Evolutionary conservation across 768 basidiomycete genomes (phyloP).

Genomic region (Sarcodon aspratus): DNA sequence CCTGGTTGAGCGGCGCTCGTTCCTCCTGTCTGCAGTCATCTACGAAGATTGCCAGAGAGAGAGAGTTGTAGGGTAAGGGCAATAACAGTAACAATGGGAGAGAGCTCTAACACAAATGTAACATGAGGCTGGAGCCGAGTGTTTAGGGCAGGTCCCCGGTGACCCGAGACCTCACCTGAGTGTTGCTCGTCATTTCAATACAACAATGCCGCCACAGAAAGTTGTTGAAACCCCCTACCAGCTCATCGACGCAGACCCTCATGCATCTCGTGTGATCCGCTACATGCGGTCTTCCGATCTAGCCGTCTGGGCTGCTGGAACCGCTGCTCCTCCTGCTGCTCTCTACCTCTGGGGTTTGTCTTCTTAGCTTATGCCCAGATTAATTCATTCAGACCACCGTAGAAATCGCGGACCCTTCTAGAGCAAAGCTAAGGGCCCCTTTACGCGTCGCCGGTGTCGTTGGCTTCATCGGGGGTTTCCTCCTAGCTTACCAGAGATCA

Average conservation of each 20-base stretch:
- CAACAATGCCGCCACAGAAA: conserved; percentile 38
- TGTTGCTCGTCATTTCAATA: not conserved
- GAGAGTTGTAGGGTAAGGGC: not conserved
- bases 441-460: conserved; percentile 56
- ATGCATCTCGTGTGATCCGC: conserved; percentile 74
- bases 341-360: conserved; percentile 77
- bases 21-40: not conserved
- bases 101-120: not conserved
- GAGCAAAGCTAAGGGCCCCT: conserved; percentile 24
- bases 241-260: conserved; percentile 90
- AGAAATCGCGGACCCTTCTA: conserved; percentile 37
- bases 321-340: conserved; percentile 71
- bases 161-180: not conserved
- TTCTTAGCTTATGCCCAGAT: not conserved
- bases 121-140: not conserved
- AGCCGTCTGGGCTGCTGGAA: conserved; percentile 69
- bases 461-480: conserved; percentile 85
- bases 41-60: not conserved
- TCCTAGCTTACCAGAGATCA: conserved; percentile 86
- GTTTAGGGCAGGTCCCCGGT: conserved; percentile 4
- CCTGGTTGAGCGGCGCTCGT: not conserved
- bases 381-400: not conserved
- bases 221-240: conserved; percentile 63
- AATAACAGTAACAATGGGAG: too few species aligned
- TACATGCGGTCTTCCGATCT: conserved; percentile 89